Base-by-base conservation (phyloP, 345 rosid genomes). In the Raphanus raphanistrum region DNA sequence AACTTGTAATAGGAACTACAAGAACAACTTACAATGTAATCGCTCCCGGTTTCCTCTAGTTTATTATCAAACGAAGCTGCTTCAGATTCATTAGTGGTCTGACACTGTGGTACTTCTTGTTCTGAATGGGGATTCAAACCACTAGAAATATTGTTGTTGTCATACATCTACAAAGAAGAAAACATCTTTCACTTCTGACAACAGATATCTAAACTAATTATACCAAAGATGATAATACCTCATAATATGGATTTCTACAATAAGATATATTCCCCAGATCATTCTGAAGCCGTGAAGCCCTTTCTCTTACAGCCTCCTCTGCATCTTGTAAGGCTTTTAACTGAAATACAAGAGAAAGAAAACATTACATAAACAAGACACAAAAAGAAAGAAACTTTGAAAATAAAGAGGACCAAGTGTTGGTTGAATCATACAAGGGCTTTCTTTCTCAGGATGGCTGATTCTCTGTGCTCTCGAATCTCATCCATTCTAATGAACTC, bases 201-300 rank as follows among this genome's bases (percentile, higher is more conserved):
- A 71, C 52, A 6, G 33, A 45, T 31, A 35, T 33, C 6, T 29
- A 43, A 35, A 25, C 16, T 43, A 63, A 66, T 9, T 13, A 45
- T 28, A 36, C 8, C 13, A n/a, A 70, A 52, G 61, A 43, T 31
- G 43, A 67, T 41, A 16, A 11, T 64, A 76, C 80, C 68, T 8
- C 54, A 73, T 80, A 80, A 11, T 26, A 12, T 11, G n/a, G 29
- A 17, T 33, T 54, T 73, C 83, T 88, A 25, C 55, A 5, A 10
- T 0, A 8, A 67, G 60, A 10, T 74, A 86, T 84, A 66, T 74
- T 76, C 25, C 41, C 72, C 27, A 17, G 21, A 76, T 87, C 83
- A 81, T 78, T 74, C 8, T 84, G 87, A 70, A 86, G 84, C 87
- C 86, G 84, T 5, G 73, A 78, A 52, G 87, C 81, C 70, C 25